These are phyloP conservation scores for Chalciporus chontae DNA, from an alignment of 768 basidiomycete genomes.

Conservation along the genomic window DNA sequence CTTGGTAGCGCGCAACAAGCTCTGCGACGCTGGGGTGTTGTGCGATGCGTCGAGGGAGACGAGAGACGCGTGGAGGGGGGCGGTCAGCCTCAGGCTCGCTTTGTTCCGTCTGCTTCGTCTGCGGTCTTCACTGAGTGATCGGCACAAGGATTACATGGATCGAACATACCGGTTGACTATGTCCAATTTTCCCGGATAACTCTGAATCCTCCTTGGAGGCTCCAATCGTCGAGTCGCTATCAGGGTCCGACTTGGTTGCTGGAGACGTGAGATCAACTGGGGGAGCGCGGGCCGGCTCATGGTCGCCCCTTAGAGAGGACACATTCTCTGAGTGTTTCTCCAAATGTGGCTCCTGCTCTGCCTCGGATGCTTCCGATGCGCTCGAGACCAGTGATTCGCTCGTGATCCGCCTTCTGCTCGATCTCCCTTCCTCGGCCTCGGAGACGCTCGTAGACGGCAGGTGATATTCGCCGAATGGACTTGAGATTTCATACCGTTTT, in stretches of 20 bases:
- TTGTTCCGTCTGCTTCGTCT: slow-evolving; percentile 25
- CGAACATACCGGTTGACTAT: slow-evolving; percentile 26
- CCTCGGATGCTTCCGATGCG: slow-evolving; percentile 69
- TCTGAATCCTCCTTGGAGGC: slow-evolving; percentile 36
- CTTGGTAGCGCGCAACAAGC: slow-evolving; percentile 77
- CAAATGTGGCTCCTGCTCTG: slow-evolving; percentile 41
- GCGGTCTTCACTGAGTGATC: slow-evolving; percentile 9
- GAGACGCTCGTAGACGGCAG: slow-evolving; percentile 65
- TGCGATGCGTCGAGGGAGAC: slow-evolving; percentile 56
- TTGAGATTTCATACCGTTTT: slow-evolving; percentile 51
- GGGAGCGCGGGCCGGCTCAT: slow-evolving; percentile 10
- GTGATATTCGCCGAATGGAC: slow-evolving; percentile 50
- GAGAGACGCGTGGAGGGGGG: slow-evolving; percentile 42
- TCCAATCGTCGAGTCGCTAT: slow-evolving; percentile 85
- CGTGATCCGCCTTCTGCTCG: slow-evolving; percentile 43
- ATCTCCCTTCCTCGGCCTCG: slow-evolving; percentile 64
- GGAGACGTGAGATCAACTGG: slow-evolving; percentile 9
- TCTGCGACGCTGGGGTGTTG: slow-evolving; percentile 76
- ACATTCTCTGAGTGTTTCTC: slow-evolving; percentile 24
- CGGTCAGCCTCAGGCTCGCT: slow-evolving; percentile 13
- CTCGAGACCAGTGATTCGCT: slow-evolving; percentile 61
- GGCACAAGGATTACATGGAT: not conserved
- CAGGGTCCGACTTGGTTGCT: slow-evolving; percentile 53
- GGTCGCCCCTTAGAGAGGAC: slow-evolving; percentile 14
- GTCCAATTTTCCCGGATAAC: slow-evolving; percentile 16